These are phyloP conservation scores for Phytophthora fragariae DNA, from an alignment of 352 stramenopile genomes.

Conservation along the genomic window DNA sequence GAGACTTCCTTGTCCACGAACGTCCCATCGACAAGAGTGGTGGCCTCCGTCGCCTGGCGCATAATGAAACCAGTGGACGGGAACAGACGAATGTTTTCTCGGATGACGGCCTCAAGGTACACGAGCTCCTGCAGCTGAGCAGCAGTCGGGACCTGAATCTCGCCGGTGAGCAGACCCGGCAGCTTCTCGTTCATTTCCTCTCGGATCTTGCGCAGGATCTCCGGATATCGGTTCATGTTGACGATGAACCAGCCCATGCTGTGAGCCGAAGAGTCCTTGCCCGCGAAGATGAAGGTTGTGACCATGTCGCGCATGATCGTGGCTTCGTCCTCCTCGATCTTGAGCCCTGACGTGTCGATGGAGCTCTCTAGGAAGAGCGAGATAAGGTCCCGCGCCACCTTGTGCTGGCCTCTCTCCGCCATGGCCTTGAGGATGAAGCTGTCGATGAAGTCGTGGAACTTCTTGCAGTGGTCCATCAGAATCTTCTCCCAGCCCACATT, in stretches of 20 bases:
- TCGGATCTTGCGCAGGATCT: conserved; percentile 52
- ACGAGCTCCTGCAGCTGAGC: conserved; percentile 50
- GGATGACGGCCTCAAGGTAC: conserved; percentile 60
- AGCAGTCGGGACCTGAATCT: conserved; percentile 30
- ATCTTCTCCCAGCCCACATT: conserved; percentile 7
- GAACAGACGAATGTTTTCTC: conserved; percentile 64
- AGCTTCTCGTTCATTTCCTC: conserved; percentile 50
- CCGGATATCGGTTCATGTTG: conserved; percentile 28
- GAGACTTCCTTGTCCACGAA: conserved; percentile 30
- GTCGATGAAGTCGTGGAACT: conserved; percentile 6
- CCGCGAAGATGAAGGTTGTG: conserved; percentile 72
- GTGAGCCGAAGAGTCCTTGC: conserved; percentile 67
- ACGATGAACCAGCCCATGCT: conserved; percentile 70
- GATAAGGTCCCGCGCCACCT: background rate
- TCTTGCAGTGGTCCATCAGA: conserved; percentile 5
- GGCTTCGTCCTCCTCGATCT: conserved; percentile 27
- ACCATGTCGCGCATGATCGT: conserved; percentile 67
- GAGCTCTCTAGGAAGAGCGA: conserved; percentile 5
- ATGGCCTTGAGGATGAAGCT: conserved; percentile 5
- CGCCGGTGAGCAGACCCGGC: conserved; percentile 18
- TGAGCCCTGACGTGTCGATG: background rate
- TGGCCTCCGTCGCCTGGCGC: conserved; percentile 43
- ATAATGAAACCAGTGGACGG: conserved; percentile 54
- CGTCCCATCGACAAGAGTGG: conserved; percentile 55
- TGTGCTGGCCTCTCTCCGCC: background rate